These are phyloP conservation scores for Dioscorea dumetorum DNA, from an alignment of 106 monocot species.

Conservation along the genomic window DNA sequence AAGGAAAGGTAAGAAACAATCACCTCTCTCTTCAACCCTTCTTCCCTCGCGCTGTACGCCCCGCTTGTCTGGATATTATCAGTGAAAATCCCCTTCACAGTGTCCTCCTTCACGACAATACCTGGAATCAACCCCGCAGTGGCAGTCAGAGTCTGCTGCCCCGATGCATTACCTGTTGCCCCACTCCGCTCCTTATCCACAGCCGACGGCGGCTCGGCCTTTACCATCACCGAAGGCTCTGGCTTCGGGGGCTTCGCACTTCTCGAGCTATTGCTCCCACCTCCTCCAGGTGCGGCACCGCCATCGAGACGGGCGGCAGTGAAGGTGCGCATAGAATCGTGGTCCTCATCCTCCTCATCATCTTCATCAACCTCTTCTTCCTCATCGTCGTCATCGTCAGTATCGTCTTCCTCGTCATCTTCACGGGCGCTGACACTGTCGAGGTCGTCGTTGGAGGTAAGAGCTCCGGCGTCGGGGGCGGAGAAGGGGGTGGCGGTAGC, in stretches of 20 bases:
- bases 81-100: constrained; percentile 86
- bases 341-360: constrained; percentile 42
- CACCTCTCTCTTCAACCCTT: constrained; percentile 21
- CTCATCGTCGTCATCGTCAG: constrained; percentile 40
- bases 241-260: constrained; percentile 57
- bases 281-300: not conserved
- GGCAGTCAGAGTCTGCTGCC: constrained; percentile 1
- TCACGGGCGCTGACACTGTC: constrained; percentile 60
- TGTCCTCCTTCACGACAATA: constrained; percentile 76
- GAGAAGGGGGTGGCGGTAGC: constrained; percentile 23
- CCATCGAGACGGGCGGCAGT: constrained; percentile 58
- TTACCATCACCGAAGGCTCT: constrained; percentile 20
- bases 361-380: constrained; percentile 51
- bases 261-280: constrained; percentile 20
- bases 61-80: constrained; percentile 97
- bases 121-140: constrained; percentile 32
- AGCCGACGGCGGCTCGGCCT: constrained; percentile 17
- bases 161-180: not conserved
- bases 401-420: constrained; percentile 30
- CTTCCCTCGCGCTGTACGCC: constrained; percentile 91
- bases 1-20: not conserved
- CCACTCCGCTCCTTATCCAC: constrained; percentile 26
- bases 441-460: constrained; percentile 53
- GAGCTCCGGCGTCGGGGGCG: constrained; percentile 37
- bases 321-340: constrained; percentile 66